These are phyloP conservation scores for Trametes hirsuta DNA, from an alignment of 1,284 basidiomycete genomes.

Conservation along the genomic window DNA sequence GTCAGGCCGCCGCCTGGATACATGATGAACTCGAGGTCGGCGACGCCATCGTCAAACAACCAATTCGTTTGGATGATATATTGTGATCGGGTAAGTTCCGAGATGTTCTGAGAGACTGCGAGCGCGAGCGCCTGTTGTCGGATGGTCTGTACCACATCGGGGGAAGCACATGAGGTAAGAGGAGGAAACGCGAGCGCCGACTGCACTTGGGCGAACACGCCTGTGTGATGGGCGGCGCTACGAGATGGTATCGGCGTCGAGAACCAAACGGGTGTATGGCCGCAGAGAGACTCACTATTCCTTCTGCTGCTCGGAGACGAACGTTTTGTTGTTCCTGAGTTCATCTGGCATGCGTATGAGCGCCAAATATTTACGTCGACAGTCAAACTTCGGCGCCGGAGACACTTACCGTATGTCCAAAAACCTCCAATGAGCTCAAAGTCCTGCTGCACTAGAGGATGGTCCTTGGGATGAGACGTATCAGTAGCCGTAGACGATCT, in stretches of 20 bases:
- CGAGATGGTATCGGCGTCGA: no score
- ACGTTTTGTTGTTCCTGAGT: slow-evolving; percentile 16
- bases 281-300: slow-evolving; percentile 17
- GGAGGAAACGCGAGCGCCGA: slow-evolving; percentile 7
- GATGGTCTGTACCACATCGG: background rate
- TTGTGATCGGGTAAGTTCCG: slow-evolving; percentile 9
- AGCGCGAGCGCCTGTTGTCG: slow-evolving; percentile 1
- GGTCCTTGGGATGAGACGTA: slow-evolving; percentile 9
- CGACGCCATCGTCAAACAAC: slow-evolving; percentile 6
- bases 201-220: slow-evolving; percentile 3
- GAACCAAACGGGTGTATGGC: background rate
- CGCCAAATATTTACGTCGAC: background rate
- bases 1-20: slow-evolving; percentile 9
- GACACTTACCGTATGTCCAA: slow-evolving; percentile 11
- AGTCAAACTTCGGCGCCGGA: background rate
- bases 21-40: slow-evolving; percentile 12
- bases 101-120: background rate
- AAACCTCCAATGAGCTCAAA: slow-evolving; percentile 6
- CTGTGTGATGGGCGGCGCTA: slow-evolving; percentile 8
- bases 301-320: slow-evolving; percentile 6
- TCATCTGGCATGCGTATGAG: background rate
- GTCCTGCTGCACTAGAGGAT: slow-evolving; percentile 18
- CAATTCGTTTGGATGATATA: slow-evolving; percentile 12
- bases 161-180: background rate
- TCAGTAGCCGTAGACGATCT: background rate